Evolutionary conservation across 768 basidiomycete genomes (phyloP), one percentile per base, ranked within the genome.

Genomic region (Tulasnella sp.): DNA sequence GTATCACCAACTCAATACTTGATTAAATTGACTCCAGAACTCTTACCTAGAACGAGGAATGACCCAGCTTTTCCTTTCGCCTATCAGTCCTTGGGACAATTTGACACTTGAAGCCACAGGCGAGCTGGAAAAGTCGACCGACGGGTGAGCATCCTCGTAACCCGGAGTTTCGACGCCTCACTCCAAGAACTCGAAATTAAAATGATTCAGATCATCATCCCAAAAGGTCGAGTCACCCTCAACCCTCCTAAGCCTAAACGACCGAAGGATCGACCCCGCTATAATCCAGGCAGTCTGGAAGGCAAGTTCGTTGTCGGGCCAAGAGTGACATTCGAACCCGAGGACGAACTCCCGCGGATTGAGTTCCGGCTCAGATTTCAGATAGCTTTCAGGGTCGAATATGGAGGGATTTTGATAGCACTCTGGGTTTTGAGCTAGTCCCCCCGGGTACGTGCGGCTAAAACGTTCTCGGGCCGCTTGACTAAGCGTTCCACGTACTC

Each of bases 351-450:
- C 42, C 16, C 42, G 31, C 10, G 75, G 75, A 52, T 76, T 52
- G 75, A 76, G 40, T 36, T 42, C 44, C 8, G 75, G 75, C 1
- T n/a, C 31, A 52, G 48, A 14, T 12, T 62, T 56, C 12, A 76
- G 31, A 44, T 44, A 80, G 16, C 80, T 80, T 21, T 80, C 80
- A 10, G 80, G 80, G 38, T 71, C 42, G 40, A 80, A 80, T 18
- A 18, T 16, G 21, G 21, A 34, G 21, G 80, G 79, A n/a, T 52
- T 52, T 10, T 52, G 52, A 7, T 52, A 52, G 24, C n/a, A 52
- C n/a, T 52, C n/a, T 24, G 24, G 24, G 52, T 24, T 52, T 52
- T 24, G 52, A 8, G 52, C 3, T 24, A 52, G 24, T n/a, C 52
- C 52, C 52, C 52, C n/a, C n/a, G n/a, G n/a, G 42, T 42, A 10